Conservation (phyloP, 228 moss, liverwort and hornwort species). For the Sphagnum fallax region DNA sequence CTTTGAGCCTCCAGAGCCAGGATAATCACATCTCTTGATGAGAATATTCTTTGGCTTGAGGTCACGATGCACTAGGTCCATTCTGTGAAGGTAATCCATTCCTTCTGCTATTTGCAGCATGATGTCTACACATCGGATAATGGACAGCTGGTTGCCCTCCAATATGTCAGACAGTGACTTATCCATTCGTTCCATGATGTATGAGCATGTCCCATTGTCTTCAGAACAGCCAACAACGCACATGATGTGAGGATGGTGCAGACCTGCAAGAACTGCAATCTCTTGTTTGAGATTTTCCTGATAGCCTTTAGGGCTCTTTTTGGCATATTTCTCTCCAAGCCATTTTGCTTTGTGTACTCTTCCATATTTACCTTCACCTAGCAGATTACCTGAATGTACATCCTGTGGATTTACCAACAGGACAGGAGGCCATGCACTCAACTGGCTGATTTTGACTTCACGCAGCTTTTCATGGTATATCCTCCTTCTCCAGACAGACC, state of each 20-base stretch:
- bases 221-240: constrained; percentile 6
- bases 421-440: not conserved
- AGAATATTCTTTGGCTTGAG: too few relatives aligned
- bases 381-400: not conserved
- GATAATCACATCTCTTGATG: too few relatives aligned
- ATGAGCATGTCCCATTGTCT: too few relatives aligned
- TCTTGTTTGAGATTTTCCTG: not conserved
- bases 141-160: too few relatives aligned
- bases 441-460: not conserved
- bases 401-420: not conserved
- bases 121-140: too few relatives aligned
- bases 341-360: constrained; percentile 1
- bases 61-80: too few relatives aligned
- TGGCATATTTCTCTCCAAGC: constrained; percentile 4
- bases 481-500: not conserved
- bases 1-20: too few relatives aligned
- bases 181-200: too few relatives aligned
- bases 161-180: too few relatives aligned
- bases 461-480: not conserved
- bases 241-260: constrained; percentile 17
- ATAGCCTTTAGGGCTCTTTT: constrained; percentile 1
- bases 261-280: not conserved
- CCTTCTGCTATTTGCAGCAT: too few relatives aligned
- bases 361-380: not conserved
- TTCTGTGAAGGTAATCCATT: too few relatives aligned